Evolutionary conservation across 2,329 filamentous ascomycete genomes (phyloP).

Genomic region (Paracoccidioides brasiliensis): DNA sequence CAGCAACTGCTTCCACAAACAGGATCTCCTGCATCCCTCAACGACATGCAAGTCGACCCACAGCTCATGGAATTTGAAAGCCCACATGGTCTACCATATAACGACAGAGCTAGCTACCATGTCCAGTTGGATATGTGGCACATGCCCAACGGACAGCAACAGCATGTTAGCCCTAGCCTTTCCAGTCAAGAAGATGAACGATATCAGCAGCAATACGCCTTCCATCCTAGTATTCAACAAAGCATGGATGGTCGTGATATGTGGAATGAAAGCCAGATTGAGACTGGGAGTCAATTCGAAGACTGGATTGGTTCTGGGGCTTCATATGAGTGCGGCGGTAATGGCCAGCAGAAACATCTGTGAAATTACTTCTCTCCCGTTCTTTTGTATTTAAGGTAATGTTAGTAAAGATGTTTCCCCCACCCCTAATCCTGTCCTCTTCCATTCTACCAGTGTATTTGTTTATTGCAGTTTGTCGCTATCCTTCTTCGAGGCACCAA

Average conservation of each 20-base stretch:
- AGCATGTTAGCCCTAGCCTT: slow-evolving; percentile 9
- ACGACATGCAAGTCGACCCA: slow-evolving; percentile 30
- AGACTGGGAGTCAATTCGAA: slow-evolving; percentile 34
- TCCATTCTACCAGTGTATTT: background rate
- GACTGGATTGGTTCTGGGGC: slow-evolving; percentile 28
- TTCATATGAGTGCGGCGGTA: background rate
- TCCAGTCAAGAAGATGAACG: slow-evolving; percentile 9
- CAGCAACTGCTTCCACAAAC: slow-evolving; percentile 17
- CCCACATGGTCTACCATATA: slow-evolving; percentile 2
- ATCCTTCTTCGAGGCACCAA: background rate
- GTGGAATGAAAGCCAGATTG: slow-evolving; percentile 26
- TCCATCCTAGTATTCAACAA: slow-evolving; percentile 19
- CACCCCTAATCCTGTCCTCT: background rate
- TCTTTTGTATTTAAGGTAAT: background rate
- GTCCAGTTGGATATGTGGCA: slow-evolving; percentile 16
- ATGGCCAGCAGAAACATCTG: background rate
- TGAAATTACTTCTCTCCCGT: background rate
- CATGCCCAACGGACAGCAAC: slow-evolving; percentile 10
- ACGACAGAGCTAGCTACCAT: slow-evolving; percentile 9
- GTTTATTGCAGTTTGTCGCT: background rate
- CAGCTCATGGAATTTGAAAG: slow-evolving; percentile 25
- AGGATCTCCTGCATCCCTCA: slow-evolving; percentile 14
- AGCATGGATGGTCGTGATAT: slow-evolving; percentile 22
- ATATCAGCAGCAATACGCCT: slow-evolving; percentile 11
- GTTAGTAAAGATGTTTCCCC: background rate